Evolutionary conservation across 1,139 yeast species (phyloP).

Genomic region (Magnusiomyces suaveolens): DNA sequence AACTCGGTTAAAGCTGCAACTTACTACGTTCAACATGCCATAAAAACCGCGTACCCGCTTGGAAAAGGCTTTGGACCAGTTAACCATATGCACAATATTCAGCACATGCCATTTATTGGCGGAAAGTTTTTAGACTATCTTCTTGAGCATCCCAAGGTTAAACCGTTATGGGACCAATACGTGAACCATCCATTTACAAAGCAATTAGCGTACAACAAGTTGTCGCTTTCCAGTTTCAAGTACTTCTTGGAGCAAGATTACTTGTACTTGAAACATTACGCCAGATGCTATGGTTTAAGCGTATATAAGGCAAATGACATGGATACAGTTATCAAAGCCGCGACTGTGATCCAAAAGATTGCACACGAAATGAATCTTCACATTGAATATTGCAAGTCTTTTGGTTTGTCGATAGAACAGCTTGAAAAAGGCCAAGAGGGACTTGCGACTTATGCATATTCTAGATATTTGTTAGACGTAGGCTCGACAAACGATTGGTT

Average conservation of each 20-base stretch:
- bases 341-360: slow-evolving; percentile 44
- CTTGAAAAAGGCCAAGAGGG: slow-evolving; percentile 43
- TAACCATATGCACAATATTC: slow-evolving; percentile 41
- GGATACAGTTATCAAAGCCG: slow-evolving; percentile 35
- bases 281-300: slow-evolving; percentile 57
- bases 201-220: slow-evolving; percentile 42
- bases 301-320: slow-evolving; percentile 53
- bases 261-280: slow-evolving; percentile 58
- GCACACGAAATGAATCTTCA: slow-evolving; percentile 51
- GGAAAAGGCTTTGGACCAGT: slow-evolving; percentile 70
- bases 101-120: slow-evolving; percentile 32
- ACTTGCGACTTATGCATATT: slow-evolving; percentile 49
- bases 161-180: slow-evolving; percentile 49
- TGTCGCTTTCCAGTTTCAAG: slow-evolving; percentile 44
- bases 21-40: slow-evolving; percentile 61
- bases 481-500: slow-evolving; percentile 50
- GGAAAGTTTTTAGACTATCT: slow-evolving; percentile 44
- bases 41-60: slow-evolving; percentile 35
- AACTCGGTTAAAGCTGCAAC: slow-evolving; percentile 50
- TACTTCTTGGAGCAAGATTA: slow-evolving; percentile 64
- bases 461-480: slow-evolving; percentile 44
- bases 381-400: slow-evolving; percentile 40
- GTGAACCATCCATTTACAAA: slow-evolving; percentile 54
- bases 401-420: slow-evolving; percentile 41
- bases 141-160: slow-evolving; percentile 47